Base-by-base conservation (phyloP, 345 rosid genomes). In the Eucalyptus curtisii region DNA sequence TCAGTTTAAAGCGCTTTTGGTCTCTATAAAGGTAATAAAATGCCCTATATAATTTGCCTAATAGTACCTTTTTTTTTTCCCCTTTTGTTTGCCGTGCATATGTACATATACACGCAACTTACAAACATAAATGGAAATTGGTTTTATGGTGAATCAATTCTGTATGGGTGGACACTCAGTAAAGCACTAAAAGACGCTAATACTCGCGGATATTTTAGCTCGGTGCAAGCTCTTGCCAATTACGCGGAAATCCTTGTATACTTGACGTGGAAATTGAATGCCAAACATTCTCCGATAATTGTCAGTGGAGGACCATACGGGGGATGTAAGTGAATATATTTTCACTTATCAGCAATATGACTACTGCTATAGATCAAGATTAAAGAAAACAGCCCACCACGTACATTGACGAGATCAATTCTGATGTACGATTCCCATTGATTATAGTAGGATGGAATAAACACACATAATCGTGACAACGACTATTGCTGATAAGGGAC, bases 21-120 rank as follows among this genome's bases (percentile, higher is more conserved):
- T 94, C 55, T 92, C 89, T 80, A 90, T 92, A n/a, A 95, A 94
- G 95, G 94, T 94, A 57, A 47, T 53, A 37, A 45, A 37, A 31
- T 4, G 42, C 3, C 80, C 22, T 33, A 31, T 16, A 17, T 4
- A 16, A 16, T 31, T 16, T 68, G 42, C 12, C 80, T 8, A 17
- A 24, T 1, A 16, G 42, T 68, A 68, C 42, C 42, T 31, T 33
- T 6, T 68, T 33, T 68, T 68, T 68, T n/a, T n/a, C n/a, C 80
- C 40, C 80, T 68, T 68, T 16, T 31, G 80, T 31, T 31, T 31
- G 80, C 22, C 42, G 40, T 68, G 80, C 80, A 5, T 68, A 33
- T 10, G 80, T 68, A 17, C 44, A 37, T 17, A 33, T 66, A 31
- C 79, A 31, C 37, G 17, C 40, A 14, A 66, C 16, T 66, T 15